Evolutionary conservation across 768 basidiomycete genomes (phyloP).

Genomic region (Kockovaella imperatae): DNA sequence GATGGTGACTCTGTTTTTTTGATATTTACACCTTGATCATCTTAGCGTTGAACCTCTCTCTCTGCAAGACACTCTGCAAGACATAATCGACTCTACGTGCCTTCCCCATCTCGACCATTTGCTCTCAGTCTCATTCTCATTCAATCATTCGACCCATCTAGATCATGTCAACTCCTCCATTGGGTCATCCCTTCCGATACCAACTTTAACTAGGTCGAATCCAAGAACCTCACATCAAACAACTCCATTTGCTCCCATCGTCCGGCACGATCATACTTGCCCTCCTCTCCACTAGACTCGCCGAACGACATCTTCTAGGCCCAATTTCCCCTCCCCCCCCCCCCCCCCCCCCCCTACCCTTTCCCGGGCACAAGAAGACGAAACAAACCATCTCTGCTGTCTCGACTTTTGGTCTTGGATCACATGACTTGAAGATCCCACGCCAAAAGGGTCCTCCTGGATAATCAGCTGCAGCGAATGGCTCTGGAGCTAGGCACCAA

Average conservation of each 20-base stretch:
- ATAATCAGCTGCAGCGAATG: too few species aligned
- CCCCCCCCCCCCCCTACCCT: not conserved
- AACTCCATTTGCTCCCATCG: not conserved
- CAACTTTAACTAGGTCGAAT: too few species aligned
- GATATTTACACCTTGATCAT: conserved; percentile 2
- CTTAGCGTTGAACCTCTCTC: not conserved
- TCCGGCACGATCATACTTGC: conserved; percentile 1
- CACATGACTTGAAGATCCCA: too few species aligned
- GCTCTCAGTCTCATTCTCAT: not conserved
- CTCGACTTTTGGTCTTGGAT: too few species aligned
- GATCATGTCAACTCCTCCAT: not conserved
- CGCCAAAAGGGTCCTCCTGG: too few species aligned
- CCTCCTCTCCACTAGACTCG: not conserved
- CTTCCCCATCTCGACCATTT: not conserved
- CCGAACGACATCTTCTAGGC: not conserved
- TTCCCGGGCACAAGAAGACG: too few species aligned
- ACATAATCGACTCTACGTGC: not conserved
- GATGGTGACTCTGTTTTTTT: conserved; percentile 1
- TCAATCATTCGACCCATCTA: not conserved
- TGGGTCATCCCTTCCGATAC: too few species aligned
- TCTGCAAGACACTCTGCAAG: not conserved
- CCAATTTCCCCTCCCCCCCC: not conserved
- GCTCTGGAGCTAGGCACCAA: too few species aligned
- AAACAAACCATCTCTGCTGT: too few species aligned
- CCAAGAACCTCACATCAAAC: too few species aligned